These are phyloP conservation scores for Nakaseomyces glabratus DNA, from an alignment of 1,139 yeast genomes.

Conservation along the genomic window DNA sequence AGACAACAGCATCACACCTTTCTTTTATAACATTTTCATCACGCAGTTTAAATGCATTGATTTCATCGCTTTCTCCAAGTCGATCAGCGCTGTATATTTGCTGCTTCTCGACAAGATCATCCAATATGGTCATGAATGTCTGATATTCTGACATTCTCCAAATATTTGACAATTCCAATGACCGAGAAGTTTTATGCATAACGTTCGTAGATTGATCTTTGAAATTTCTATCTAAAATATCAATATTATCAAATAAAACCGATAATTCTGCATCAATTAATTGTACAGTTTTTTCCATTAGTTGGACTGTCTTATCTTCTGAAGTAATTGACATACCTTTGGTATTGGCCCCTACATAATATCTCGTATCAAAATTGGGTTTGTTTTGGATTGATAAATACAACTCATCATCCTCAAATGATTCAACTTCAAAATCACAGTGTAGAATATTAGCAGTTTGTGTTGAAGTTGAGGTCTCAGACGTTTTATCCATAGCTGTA, in stretches of 20 bases:
- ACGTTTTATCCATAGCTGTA: neutral
- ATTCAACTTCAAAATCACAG: slow-evolving; percentile 19
- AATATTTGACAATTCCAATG: slow-evolving; percentile 16
- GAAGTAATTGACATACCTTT: slow-evolving; percentile 12
- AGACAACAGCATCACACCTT: no score
- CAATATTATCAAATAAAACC: slow-evolving; percentile 32
- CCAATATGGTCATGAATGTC: slow-evolving; percentile 22
- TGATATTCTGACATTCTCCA: slow-evolving; percentile 38
- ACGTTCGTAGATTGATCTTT: slow-evolving; percentile 30
- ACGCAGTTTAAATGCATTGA: no score
- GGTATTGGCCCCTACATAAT: slow-evolving; percentile 20
- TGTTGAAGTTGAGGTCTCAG: neutral
- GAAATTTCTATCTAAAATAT: slow-evolving; percentile 29
- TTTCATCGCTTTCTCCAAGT: no score
- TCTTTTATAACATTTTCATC: no score
- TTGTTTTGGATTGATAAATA: slow-evolving; percentile 25
- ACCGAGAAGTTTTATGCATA: slow-evolving; percentile 7
- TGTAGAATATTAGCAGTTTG: slow-evolving; percentile 19
- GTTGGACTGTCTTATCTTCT: slow-evolving; percentile 24
- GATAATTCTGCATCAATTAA: slow-evolving; percentile 36
- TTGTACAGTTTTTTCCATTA: slow-evolving; percentile 35
- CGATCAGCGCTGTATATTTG: no score
- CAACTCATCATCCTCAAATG: slow-evolving; percentile 36
- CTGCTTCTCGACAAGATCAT: no score
- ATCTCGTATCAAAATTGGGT: slow-evolving; percentile 18